phyloP scores from a whole-genome alignment of 495 filamentous ascomycete genomes.

The Daldinia childiae region DNA sequence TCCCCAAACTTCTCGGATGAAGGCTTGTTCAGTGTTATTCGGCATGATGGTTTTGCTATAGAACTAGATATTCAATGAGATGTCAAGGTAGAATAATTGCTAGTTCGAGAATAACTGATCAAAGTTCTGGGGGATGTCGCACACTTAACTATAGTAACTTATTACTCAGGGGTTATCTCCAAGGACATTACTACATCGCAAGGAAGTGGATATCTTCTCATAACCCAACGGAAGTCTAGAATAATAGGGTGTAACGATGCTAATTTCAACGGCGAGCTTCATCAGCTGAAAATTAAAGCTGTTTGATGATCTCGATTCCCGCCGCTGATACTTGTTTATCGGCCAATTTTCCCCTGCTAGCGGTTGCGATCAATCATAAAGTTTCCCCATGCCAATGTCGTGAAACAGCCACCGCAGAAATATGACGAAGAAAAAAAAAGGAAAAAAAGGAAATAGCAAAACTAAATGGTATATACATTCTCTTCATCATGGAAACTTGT shows the following conservation, averaged over 20 bases:
- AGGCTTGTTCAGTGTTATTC: conserved; percentile 18
- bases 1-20: conserved; percentile 47
- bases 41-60: conserved; percentile 10
- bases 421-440: not conserved
- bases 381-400: not conserved
- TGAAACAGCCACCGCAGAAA: not conserved
- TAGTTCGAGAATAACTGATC: not conserved
- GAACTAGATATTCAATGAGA: not conserved
- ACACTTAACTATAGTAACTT: not conserved
- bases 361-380: not conserved
- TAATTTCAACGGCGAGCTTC: not conserved
- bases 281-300: not conserved
- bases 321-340: not conserved
- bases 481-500: not conserved
- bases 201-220: too few relatives aligned
- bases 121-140: not conserved
- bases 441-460: not conserved
- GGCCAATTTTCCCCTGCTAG: not conserved
- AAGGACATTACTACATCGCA: not conserved
- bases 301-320: not conserved
- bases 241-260: not conserved
- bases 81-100: not conserved
- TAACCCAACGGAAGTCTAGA: too few relatives aligned
- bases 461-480: not conserved
- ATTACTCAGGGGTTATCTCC: not conserved